These are phyloP conservation scores for Leishmania gerbilli DNA, from an alignment of 208 protist genomes.

Conservation along the genomic window DNA sequence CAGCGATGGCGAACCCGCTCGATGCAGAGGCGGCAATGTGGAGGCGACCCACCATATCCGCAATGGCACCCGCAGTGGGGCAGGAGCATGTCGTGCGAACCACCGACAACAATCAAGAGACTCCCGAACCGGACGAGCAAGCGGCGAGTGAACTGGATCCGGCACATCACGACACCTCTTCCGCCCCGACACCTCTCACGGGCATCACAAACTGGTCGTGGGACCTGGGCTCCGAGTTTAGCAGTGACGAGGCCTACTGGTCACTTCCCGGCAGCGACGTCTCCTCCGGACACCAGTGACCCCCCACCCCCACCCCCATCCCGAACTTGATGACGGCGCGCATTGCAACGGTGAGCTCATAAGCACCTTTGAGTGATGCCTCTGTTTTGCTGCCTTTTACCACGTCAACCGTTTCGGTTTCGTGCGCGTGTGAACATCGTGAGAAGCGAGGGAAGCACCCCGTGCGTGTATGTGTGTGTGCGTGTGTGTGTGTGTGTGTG, in stretches of 20 bases:
- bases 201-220: slow-evolving; percentile 6
- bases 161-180: not conserved
- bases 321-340: not conserved
- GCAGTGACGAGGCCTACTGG: slow-evolving; percentile 10
- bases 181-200: slow-evolving; percentile 8
- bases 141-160: not conserved
- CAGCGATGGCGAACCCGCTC: slow-evolving; percentile 19
- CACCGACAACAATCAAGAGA: not conserved
- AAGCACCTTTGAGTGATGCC: not conserved
- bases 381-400: not conserved
- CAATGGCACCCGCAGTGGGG: slow-evolving; percentile 1
- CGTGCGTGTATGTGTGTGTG: not conserved
- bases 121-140: not conserved
- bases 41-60: slow-evolving; percentile 3
- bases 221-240: slow-evolving; percentile 22
- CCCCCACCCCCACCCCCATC: too few species aligned
- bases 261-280: slow-evolving; percentile 11
- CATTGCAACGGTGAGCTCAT: not conserved
- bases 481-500: not conserved
- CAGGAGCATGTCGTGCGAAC: not conserved
- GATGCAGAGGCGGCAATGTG: slow-evolving; percentile 11
- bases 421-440: not conserved
- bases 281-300: not conserved
- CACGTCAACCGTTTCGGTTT: not conserved
- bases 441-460: not conserved